These are phyloP conservation scores for Cordyceps farinosa DNA, from an alignment of 2,329 filamentous ascomycete species.

Conservation along the genomic window DNA sequence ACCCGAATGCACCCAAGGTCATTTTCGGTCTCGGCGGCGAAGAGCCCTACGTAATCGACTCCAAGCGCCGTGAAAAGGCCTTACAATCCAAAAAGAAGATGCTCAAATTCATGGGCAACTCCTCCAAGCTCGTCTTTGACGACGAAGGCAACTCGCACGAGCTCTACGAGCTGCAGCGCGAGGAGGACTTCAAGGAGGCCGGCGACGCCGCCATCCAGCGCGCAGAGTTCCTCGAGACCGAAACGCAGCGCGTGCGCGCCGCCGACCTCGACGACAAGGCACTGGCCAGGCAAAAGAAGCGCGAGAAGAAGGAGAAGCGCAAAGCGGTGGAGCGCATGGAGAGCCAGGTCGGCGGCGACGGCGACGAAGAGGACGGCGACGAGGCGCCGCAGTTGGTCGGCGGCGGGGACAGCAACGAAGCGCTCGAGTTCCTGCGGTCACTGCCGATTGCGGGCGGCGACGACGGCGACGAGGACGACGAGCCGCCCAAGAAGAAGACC, in stretches of 20 bases:
- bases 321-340: conserved; percentile 60
- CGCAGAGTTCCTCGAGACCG: conserved; percentile 71
- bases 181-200: conserved; percentile 71
- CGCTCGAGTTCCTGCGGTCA: conserved; percentile 55
- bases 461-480: conserved; percentile 40
- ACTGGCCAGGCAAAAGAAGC: conserved; percentile 71
- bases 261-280: conserved; percentile 83
- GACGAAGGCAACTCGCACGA: conserved; percentile 84
- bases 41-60: conserved; percentile 79
- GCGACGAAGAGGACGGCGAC: conserved; percentile 34
- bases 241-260: conserved; percentile 65
- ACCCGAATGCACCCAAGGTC: conserved; percentile 48
- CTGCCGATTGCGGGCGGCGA: conserved; percentile 47
- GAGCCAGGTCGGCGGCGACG: conserved; percentile 40
- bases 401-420: conserved; percentile 47
- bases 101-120: conserved; percentile 82
- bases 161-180: conserved; percentile 83
- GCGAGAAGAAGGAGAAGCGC: conserved; percentile 70
- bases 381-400: conserved; percentile 34
- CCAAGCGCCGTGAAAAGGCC: conserved; percentile 92
- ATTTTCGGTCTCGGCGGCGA: conserved; percentile 67
- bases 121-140: conserved; percentile 84
- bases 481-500: conserved; percentile 51
- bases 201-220: conserved; percentile 76
- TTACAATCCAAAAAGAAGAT: conserved; percentile 93